A percentile compares a stretch with the other conserved stretches of the same genome.
Conservation (phyloP, 2,329 filamentous ascomycete species). For the Colletotrichum echinochloae region DNA sequence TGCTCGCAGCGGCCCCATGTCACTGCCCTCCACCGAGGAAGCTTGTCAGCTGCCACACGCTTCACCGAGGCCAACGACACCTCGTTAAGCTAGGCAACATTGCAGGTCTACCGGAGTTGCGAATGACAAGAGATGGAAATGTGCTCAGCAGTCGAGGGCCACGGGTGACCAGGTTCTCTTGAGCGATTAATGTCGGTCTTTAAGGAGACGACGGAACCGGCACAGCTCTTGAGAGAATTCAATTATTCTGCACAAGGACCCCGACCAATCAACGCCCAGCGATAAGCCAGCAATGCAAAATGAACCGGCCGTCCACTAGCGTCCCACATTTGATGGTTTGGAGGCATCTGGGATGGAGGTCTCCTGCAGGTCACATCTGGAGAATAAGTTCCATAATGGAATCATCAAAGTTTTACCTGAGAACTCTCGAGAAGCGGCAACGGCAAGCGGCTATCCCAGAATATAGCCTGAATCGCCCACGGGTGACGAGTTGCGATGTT, state of each 20-base stretch:
- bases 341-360: conserved; percentile 38
- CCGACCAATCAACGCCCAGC: conserved; percentile 46
- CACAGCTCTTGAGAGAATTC: conserved; percentile 44
- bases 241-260: conserved; percentile 50
- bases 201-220: conserved; percentile 36
- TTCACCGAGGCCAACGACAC: conserved; percentile 40
- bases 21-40: conserved; percentile 40
- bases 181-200: conserved; percentile 40
- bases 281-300: conserved; percentile 47
- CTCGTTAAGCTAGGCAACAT: conserved; percentile 32
- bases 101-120: conserved; percentile 32
- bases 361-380: conserved; percentile 41
- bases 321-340: conserved; percentile 39
- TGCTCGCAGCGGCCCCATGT: conserved; percentile 37
- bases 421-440: conserved; percentile 28
- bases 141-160: conserved; percentile 29
- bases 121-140: conserved; percentile 36
- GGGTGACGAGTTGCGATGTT: conserved; percentile 16
- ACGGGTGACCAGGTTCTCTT: conserved; percentile 19
- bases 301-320: conserved; percentile 40
- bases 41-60: conserved; percentile 37
- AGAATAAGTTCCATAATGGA: conserved; percentile 41
- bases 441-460: conserved; percentile 34
- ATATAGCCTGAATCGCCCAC: conserved; percentile 17
- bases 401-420: conserved; percentile 43